A percentile compares a stretch with the other conserved stretches of the same genome.
Conservation (phyloP, 2,329 filamentous ascomycete species). For the Tolypocladium pustulatum region DNA sequence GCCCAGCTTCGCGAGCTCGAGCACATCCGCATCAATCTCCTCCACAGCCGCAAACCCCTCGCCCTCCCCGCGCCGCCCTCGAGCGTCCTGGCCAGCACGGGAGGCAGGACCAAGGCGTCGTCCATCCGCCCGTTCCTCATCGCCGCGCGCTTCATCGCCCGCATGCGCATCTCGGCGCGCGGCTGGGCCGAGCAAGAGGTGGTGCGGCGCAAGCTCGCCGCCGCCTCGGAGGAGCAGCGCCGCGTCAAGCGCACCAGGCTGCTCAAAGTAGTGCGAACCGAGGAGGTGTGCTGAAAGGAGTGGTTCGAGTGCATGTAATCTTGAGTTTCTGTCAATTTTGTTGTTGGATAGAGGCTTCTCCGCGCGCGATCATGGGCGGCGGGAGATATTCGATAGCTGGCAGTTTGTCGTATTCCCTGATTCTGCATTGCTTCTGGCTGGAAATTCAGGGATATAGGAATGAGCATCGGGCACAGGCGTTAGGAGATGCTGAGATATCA, state of each 20-base stretch:
- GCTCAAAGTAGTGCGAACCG: slow-evolving; percentile 25
- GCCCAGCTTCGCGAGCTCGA: slow-evolving; percentile 79
- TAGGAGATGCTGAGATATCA: slow-evolving; percentile 6
- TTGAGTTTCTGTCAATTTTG: background rate
- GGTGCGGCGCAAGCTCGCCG: slow-evolving; percentile 35
- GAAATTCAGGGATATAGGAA: background rate
- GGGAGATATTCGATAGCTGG: background rate
- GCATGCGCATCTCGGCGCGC: slow-evolving; percentile 35
- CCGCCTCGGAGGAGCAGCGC: slow-evolving; percentile 35
- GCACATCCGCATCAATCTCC: slow-evolving; percentile 52
- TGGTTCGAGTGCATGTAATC: background rate
- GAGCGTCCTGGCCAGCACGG: slow-evolving; percentile 5
- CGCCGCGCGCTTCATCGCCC: slow-evolving; percentile 42
- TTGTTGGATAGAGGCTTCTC: background rate
- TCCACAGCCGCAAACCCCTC: slow-evolving; percentile 26
- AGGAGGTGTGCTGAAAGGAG: background rate
- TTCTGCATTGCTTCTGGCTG: background rate
- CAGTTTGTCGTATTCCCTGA: background rate
- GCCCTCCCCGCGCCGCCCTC: slow-evolving; percentile 14
- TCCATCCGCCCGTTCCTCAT: slow-evolving; percentile 32
- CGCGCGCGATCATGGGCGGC: background rate
- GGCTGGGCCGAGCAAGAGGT: slow-evolving; percentile 42
- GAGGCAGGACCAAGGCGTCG: slow-evolving; percentile 13
- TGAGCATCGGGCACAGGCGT: slow-evolving; percentile 1
- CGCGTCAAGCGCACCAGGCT: slow-evolving; percentile 31